These are phyloP conservation scores for Lophium mytilinum DNA, from an alignment of 495 filamentous ascomycete genomes.

Conservation along the genomic window DNA sequence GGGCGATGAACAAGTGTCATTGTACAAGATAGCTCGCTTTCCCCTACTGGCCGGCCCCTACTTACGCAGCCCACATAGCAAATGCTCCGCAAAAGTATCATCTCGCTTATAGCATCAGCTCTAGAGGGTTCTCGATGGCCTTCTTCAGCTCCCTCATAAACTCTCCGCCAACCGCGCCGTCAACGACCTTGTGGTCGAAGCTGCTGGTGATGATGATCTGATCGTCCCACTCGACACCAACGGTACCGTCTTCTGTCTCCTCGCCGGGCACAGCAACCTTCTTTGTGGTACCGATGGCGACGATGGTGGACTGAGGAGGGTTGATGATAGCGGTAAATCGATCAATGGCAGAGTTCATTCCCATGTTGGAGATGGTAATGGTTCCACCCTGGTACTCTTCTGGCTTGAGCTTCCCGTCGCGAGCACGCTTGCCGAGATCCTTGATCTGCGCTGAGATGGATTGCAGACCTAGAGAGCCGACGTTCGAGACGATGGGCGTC, in stretches of 20 bases:
- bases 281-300: constrained; percentile 87
- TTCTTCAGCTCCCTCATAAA: constrained; percentile 97
- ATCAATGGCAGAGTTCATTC: constrained; percentile 95
- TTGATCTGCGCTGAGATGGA: constrained; percentile 83
- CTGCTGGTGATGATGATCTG: constrained; percentile 89
- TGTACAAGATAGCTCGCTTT: too few relatives aligned
- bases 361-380: constrained; percentile 99
- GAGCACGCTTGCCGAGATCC: constrained; percentile 89
- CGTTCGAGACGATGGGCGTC: constrained; percentile 91
- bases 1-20: too few relatives aligned
- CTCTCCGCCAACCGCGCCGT: constrained; percentile 92
- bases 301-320: constrained; percentile 91
- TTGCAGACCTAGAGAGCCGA: constrained; percentile 73
- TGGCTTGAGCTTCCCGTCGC: constrained; percentile 97
- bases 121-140: constrained; percentile 92
- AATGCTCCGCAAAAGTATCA: neutral
- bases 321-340: constrained; percentile 99
- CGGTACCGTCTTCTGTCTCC: constrained; percentile 65
- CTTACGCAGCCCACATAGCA: neutral
- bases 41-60: too few relatives aligned
- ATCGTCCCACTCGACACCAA: constrained; percentile 82
- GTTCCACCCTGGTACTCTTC: constrained; percentile 99
- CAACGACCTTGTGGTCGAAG: constrained; percentile 96
- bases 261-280: constrained; percentile 89
- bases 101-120: constrained; percentile 66